Evolutionary conservation across 1,139 yeast genomes (phyloP).

Genomic region (Nadsonia commutata): DNA sequence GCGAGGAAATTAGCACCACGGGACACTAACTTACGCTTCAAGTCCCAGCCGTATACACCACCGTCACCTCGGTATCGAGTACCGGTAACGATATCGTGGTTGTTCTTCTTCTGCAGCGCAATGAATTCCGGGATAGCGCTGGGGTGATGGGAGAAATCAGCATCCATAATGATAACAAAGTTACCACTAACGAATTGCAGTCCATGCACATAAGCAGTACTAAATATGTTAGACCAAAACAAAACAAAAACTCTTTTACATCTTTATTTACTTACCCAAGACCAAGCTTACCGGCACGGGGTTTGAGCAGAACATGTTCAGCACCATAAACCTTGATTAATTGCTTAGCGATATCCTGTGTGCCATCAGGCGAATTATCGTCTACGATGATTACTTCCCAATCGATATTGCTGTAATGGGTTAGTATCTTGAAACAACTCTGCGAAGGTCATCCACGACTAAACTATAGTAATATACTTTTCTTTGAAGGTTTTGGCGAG

Average conservation of each 20-base stretch:
- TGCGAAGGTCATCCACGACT: slow-evolving; percentile 5
- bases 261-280: slow-evolving; percentile 29
- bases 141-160: slow-evolving; percentile 71
- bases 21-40: slow-evolving; percentile 64
- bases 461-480: too few species aligned
- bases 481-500: slow-evolving; percentile 56
- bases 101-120: slow-evolving; percentile 45
- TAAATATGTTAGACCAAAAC: slow-evolving; percentile 1
- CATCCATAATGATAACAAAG: slow-evolving; percentile 73
- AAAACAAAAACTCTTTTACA: not conserved
- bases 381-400: slow-evolving; percentile 77
- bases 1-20: slow-evolving; percentile 77
- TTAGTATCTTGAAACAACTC: not conserved
- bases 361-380: slow-evolving; percentile 74
- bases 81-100: slow-evolving; percentile 74
- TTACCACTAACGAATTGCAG: slow-evolving; percentile 59
- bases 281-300: slow-evolving; percentile 70
- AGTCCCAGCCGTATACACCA: slow-evolving; percentile 78
- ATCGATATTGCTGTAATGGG: slow-evolving; percentile 28
- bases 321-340: slow-evolving; percentile 48
- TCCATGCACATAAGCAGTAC: slow-evolving; percentile 70
- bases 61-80: slow-evolving; percentile 74
- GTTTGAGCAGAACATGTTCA: slow-evolving; percentile 49
- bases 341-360: slow-evolving; percentile 59
- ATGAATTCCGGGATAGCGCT: slow-evolving; percentile 68